Base-by-base conservation (phyloP, 495 filamentous ascomycete species). In the Penicillium lagena region DNA sequence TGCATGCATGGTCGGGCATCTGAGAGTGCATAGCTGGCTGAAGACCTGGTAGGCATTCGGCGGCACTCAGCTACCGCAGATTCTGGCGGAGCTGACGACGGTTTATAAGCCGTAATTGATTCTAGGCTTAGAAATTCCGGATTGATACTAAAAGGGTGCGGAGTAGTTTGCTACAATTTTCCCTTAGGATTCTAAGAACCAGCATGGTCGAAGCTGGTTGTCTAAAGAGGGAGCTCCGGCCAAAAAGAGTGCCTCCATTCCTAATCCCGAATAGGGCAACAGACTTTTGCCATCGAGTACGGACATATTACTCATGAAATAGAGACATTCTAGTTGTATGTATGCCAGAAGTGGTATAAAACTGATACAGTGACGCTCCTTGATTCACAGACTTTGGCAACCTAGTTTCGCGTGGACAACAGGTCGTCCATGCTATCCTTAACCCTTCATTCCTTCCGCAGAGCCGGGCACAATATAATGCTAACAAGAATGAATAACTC, bases 281-380 rank as follows among this genome's bases (percentile, higher is more conserved):
- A 22, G 12, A 60, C 62, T n/a, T n/a, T n/a, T n/a, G 39, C 49
- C 50, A 66, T 63, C 32, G 64, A 46, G 43, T 52, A 66, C 0
- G 63, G 48, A 41, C 46, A 66, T 7, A 68, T n/a, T n/a, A n/a
- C n/a, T n/a, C n/a, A n/a, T n/a, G n/a, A n/a, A n/a, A n/a, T n/a
- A n/a, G n/a, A n/a, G n/a, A n/a, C n/a, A n/a, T n/a, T n/a, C n/a
- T n/a, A n/a, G n/a, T n/a, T n/a, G n/a, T n/a, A n/a, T n/a, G n/a
- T n/a, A n/a, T n/a, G n/a, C n/a, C n/a, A n/a, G n/a, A n/a, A n/a
- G n/a, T n/a, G n/a, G n/a, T n/a, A n/a, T n/a, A n/a, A n/a, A n/a
- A n/a, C n/a, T n/a, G n/a, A n/a, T n/a, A n/a, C n/a, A n/a, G n/a
- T n/a, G n/a, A n/a, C n/a, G n/a, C n/a, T n/a, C n/a, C n/a, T n/a